These are phyloP conservation scores for Erysimum cheiri DNA, from an alignment of 441 rosid species.

Conservation along the genomic window DNA sequence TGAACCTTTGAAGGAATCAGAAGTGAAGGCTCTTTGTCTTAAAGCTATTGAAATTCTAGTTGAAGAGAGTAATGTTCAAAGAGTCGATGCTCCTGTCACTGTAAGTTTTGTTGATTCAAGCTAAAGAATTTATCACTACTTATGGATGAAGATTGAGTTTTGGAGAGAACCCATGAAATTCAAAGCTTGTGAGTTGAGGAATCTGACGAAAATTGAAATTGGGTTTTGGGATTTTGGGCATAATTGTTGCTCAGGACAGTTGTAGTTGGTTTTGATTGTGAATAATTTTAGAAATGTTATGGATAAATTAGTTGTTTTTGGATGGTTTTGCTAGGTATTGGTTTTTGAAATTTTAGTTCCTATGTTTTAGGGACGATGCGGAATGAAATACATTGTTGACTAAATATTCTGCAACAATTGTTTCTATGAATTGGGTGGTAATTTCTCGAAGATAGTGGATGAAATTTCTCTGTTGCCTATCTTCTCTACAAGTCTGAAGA, in stretches of 20 bases:
- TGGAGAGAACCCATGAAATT: not conserved
- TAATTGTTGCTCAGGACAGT: not conserved
- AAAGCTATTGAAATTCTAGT: constrained; percentile 96
- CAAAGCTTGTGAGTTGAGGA: not conserved
- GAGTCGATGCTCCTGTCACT: constrained; percentile 96
- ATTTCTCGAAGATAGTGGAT: not conserved
- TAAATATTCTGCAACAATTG: not conserved
- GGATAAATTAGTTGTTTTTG: not conserved
- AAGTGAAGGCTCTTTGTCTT: constrained; percentile 92
- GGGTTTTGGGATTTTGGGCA: not conserved
- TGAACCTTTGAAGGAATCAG: constrained; percentile 91
- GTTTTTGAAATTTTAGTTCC: not conserved
- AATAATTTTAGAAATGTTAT: not conserved
- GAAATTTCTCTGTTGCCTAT: not conserved
- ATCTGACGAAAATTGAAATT: not conserved
- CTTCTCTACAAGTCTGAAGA: not conserved
- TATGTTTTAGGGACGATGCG: constrained; percentile 9
- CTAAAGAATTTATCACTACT: not conserved
- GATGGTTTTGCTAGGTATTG: constrained; percentile 1
- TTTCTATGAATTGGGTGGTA: not conserved
- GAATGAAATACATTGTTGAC: not conserved
- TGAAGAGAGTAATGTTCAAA: constrained; percentile 96
- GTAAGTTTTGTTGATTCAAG: constrained; percentile 43
- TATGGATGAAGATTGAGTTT: constrained; percentile 19
- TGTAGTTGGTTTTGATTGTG: not conserved